Base-by-base conservation (phyloP, 2,329 filamentous ascomycete genomes). In the Arthroderma uncinatum region DNA sequence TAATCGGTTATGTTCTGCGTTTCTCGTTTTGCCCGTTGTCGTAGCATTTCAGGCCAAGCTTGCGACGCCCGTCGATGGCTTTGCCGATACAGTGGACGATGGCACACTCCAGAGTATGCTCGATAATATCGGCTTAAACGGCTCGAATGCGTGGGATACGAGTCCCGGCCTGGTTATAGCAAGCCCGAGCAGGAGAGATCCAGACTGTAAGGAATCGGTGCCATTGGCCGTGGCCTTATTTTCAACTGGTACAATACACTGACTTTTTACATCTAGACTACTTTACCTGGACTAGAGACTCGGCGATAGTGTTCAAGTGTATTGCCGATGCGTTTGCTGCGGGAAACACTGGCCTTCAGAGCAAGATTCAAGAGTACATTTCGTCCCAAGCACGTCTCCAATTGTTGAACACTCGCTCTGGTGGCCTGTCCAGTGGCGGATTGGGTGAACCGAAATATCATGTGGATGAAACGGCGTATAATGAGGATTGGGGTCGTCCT, bases 271-370 rank as follows among this genome's bases (percentile, higher is more conserved):
- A 19, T 28, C 2, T 57, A 87, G 84, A 91, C 71, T 89, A 79
- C 67, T 91, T 83, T 67, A 88, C 85, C 1, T 91, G 87, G 87
- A 89, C 83, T 4, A 76, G 87, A 67, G 87, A 92, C 67, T 79
- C 84, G n/a, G 84, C 84, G 21, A 76, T 91, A 33, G 82, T 83
- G 3, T 82, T 86, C 71, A 88, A 88, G 73, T 75, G 77, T 52
- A 72, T 91, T 21, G 76, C 86, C 5, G 87, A 90, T 63, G 77
- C 79, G n/a, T 84, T 89, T 64, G 74, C 82, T 58, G 74, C 73
- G 48, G 86, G 84, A 47, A 79, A 85, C 63, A 71, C 74, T 1
- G 71, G 73, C 34, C 73, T 89, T 23, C 82, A 86, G 66, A 73
- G 70, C 16, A 71, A 76, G 55, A 84, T 91, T 56, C 77, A 87